Percentiles rank a stretch among this genome's conserved stretches.
Evolutionary conservation across 2,329 filamentous ascomycete species (phyloP).

Genomic region (Alternaria brassicicola): DNA sequence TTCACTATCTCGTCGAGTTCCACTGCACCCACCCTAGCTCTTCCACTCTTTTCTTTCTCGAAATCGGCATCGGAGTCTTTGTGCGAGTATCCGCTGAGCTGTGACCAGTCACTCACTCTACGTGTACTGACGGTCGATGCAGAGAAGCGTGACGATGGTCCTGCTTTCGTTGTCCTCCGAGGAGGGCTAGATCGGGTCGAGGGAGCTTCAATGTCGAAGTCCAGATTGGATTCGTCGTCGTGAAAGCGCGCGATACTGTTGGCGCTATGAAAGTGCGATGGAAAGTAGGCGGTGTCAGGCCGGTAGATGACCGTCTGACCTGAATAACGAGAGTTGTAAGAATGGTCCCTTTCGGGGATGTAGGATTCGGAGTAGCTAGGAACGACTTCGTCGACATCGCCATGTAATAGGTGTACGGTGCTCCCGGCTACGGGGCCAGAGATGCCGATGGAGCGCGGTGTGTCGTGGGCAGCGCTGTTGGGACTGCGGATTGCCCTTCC

Average conservation of each 20-base stretch:
- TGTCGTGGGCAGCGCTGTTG: neutral
- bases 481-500: neutral
- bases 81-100: slow-evolving; percentile 23
- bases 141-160: slow-evolving; percentile 10
- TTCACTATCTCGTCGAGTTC: slow-evolving; percentile 6
- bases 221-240: slow-evolving; percentile 32
- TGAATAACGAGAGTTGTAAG: slow-evolving; percentile 14
- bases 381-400: slow-evolving; percentile 7
- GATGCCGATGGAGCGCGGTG: neutral
- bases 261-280: neutral
- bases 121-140: slow-evolving; percentile 12
- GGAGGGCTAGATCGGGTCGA: slow-evolving; percentile 5
- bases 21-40: neutral
- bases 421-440: slow-evolving; percentile 17
- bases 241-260: slow-evolving; percentile 24
- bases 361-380: neutral
- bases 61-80: neutral
- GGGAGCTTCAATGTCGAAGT: slow-evolving; percentile 35
- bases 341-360: neutral
- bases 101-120: slow-evolving; percentile 27
- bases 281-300: slow-evolving; percentile 17
- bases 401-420: slow-evolving; percentile 8
- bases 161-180: slow-evolving; percentile 21
- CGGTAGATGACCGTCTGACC: slow-evolving; percentile 21
- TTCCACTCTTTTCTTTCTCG: neutral